These are phyloP conservation scores for Colletotrichum abscissum DNA, from an alignment of 2,329 filamentous ascomycete genomes.

Conservation along the genomic window DNA sequence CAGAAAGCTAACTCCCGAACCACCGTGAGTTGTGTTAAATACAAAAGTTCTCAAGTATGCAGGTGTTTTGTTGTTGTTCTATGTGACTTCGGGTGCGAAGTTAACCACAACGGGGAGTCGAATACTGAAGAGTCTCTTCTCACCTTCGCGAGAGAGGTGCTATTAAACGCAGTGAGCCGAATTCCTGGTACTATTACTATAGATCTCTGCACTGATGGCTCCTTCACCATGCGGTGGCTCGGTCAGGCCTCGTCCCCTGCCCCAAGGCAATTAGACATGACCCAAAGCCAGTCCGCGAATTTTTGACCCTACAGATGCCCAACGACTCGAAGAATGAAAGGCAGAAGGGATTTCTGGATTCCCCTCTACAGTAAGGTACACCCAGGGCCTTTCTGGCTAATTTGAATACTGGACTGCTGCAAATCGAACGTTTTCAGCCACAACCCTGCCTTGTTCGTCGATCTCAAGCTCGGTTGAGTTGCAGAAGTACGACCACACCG, in stretches of 20 bases:
- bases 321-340: neutral
- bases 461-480: neutral
- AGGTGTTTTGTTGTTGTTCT: neutral
- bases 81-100: neutral
- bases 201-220: neutral
- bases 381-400: neutral
- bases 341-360: neutral
- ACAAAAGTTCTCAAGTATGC: neutral
- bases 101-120: neutral
- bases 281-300: too few relatives aligned
- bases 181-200: neutral
- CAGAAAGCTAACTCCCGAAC: neutral
- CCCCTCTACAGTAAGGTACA: neutral
- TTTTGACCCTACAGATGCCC: neutral
- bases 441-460: neutral
- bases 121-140: neutral
- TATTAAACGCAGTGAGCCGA: neutral
- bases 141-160: neutral
- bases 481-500: neutral
- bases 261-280: neutral
- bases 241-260: neutral
- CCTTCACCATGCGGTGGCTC: neutral
- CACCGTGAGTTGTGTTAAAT: neutral
- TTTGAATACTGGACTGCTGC: neutral
- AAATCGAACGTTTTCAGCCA: neutral